A percentile compares a stretch with the other conserved stretches of the same genome.
These are phyloP conservation scores for Coemansia sp. DNA, from an alignment of 192 early-diverging fungal genomes.

Conservation along the genomic window DNA sequence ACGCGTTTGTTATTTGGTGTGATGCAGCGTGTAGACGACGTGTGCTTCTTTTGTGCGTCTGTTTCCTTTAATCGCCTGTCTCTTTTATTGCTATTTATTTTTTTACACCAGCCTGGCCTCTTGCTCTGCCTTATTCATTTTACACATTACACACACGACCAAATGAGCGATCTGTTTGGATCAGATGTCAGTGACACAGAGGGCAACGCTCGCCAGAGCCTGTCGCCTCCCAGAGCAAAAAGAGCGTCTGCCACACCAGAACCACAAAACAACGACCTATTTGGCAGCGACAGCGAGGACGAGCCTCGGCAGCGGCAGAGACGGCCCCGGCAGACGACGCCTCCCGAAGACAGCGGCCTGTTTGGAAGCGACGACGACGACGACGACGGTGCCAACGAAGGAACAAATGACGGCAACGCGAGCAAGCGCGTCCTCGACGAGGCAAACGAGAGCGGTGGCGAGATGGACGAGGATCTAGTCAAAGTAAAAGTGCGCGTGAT, in stretches of 20 bases:
- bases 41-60: too few species aligned
- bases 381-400: constrained; percentile 2
- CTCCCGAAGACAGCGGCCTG: constrained; percentile 3
- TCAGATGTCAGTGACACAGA: constrained; percentile 44
- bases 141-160: too few species aligned
- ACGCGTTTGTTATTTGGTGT: too few species aligned
- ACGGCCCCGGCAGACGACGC: neutral
- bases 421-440: neutral
- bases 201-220: constrained; percentile 4
- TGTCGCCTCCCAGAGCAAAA: neutral
- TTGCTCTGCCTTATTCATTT: constrained; percentile 3
- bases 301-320: neutral
- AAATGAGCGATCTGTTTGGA: constrained; percentile 49
- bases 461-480: constrained; percentile 9
- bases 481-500: constrained; percentile 21
- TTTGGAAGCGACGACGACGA: constrained; percentile 30
- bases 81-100: too few species aligned
- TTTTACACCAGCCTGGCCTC: too few species aligned
- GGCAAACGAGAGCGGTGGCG: constrained; percentile 2
- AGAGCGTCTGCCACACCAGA: constrained; percentile 17
- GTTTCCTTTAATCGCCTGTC: too few species aligned
- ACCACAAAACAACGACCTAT: constrained; percentile 7
- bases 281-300: constrained; percentile 6
- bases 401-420: neutral
- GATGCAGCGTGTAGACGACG: too few species aligned